These are phyloP conservation scores for Limtongia smithiae DNA, from an alignment of 805 yeast genomes.

Conservation along the genomic window DNA sequence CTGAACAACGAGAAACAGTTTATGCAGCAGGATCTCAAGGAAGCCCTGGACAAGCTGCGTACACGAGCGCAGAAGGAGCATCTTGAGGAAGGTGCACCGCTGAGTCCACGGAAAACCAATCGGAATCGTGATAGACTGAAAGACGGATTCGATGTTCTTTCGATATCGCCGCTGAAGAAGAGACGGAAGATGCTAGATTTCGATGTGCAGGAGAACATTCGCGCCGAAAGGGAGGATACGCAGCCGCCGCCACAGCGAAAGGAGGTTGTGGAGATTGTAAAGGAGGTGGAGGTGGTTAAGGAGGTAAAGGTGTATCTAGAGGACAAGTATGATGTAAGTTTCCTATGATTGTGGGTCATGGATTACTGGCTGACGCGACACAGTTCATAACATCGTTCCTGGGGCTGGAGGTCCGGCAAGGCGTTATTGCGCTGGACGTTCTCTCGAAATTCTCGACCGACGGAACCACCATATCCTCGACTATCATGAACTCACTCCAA, in stretches of 20 bases:
- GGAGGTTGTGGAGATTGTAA: not conserved
- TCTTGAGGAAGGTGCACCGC: slow-evolving; percentile 4
- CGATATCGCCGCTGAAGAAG: slow-evolving; percentile 17
- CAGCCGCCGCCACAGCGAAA: not conserved
- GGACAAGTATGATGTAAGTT: slow-evolving; percentile 7
- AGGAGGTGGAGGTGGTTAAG: slow-evolving; percentile 1
- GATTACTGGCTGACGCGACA: too few relatives aligned
- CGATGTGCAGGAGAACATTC: not conserved
- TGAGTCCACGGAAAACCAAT: slow-evolving; percentile 10
- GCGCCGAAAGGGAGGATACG: not conserved
- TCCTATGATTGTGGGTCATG: not conserved
- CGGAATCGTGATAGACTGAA: slow-evolving; percentile 26
- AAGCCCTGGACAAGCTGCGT: slow-evolving; percentile 27
- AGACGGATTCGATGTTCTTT: slow-evolving; percentile 35
- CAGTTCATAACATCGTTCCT: not conserved
- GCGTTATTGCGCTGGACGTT: not conserved
- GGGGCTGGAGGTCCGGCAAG: not conserved
- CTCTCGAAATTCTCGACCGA: not conserved
- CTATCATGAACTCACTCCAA: too few relatives aligned
- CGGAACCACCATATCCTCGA: too few relatives aligned
- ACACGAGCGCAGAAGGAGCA: slow-evolving; percentile 15
- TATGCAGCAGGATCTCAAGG: slow-evolving; percentile 48
- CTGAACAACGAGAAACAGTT: slow-evolving; percentile 57
- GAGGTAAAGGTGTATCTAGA: slow-evolving; percentile 1
- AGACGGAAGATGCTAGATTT: not conserved